Evolutionary conservation across 306 rosid species (phyloP).

Genomic region (Glycine soja): DNA sequence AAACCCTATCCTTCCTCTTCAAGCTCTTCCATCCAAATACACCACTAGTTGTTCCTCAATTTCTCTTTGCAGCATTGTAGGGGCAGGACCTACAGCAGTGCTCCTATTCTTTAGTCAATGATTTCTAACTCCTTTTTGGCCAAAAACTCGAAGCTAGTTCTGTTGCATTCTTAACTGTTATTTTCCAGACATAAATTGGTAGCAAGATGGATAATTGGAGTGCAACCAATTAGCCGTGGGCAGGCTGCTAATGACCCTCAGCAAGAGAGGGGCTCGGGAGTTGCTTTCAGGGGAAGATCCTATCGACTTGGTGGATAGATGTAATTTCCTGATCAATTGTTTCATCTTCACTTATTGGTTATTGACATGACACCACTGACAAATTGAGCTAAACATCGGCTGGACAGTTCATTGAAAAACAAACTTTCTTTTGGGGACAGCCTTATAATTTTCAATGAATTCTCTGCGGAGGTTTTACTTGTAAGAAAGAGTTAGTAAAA

Average conservation of each 20-base stretch:
- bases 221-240: conserved; percentile 50
- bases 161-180: conserved; percentile 56
- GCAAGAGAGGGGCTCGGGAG: conserved; percentile 62
- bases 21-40: too few species aligned
- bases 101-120: too few species aligned
- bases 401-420: too few species aligned
- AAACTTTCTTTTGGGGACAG: too few species aligned
- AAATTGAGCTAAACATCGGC: too few species aligned
- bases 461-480: too few species aligned
- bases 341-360: conserved; percentile 40
- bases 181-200: conserved; percentile 73
- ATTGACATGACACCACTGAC: conserved; percentile 48
- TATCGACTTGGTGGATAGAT: conserved; percentile 68
- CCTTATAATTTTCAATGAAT: too few species aligned
- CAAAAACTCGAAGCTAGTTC: conserved; percentile 33
- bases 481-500: too few species aligned
- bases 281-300: conserved; percentile 86
- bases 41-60: too few species aligned
- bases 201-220: conserved; percentile 83
- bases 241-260: conserved; percentile 59
- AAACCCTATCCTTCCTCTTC: too few species aligned
- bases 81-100: background rate
- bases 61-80: background rate
- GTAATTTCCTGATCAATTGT: background rate
- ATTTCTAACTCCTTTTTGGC: conserved; percentile 27